phyloP scores from a whole-genome alignment of 306 rosid species.

The Cyamopsis tetragonoloba region DNA sequence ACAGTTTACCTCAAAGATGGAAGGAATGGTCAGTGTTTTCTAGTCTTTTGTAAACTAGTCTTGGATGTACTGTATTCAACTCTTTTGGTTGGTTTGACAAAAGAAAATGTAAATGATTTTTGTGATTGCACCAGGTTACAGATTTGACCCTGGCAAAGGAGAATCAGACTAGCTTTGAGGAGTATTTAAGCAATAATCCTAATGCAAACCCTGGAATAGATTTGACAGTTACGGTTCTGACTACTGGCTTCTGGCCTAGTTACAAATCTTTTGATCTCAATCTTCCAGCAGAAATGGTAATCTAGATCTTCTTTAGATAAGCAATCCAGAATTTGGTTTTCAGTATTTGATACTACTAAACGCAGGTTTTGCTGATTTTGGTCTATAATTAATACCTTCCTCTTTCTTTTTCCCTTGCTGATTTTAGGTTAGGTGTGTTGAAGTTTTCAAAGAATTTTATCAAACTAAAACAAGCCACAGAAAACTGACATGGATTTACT shows the following conservation, averaged over 20 bases:
- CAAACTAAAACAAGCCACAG: conserved; percentile 85
- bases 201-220: conserved; percentile 80
- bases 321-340: conserved; percentile 6
- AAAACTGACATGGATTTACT: conserved; percentile 92
- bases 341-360: conserved; percentile 8
- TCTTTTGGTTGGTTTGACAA: conserved; percentile 13
- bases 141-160: conserved; percentile 92
- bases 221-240: conserved; percentile 86
- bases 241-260: conserved; percentile 97
- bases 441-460: conserved; percentile 87
- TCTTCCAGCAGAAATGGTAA: conserved; percentile 96
- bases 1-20: conserved; percentile 96
- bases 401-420: background rate
- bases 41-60: conserved; percentile 2
- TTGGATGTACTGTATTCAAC: background rate
- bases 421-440: conserved; percentile 78
- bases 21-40: conserved; percentile 79
- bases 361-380: conserved; percentile 12
- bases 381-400: conserved; percentile 2
- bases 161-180: conserved; percentile 79
- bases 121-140: conserved; percentile 56
- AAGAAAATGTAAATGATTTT: conserved; percentile 8
- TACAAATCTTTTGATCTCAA: conserved; percentile 92
- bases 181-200: conserved; percentile 49
- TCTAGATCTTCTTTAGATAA: conserved; percentile 6